Base-by-base conservation (phyloP, 257 asterid species). In the Buddleja alternifolia region DNA sequence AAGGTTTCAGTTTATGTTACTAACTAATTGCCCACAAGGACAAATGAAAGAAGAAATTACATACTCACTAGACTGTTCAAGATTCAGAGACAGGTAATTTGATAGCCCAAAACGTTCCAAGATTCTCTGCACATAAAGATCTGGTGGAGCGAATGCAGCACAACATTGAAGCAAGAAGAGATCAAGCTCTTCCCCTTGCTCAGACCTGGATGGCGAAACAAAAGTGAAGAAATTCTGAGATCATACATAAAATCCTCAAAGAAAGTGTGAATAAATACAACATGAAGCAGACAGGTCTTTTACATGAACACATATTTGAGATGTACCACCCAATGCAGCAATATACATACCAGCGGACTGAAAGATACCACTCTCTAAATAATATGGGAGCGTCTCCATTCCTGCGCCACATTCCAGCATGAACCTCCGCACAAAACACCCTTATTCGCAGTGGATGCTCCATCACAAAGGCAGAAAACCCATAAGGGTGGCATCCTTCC, bases 71-170 rank as follows among this genome's bases (percentile, higher is more conserved):
- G 93, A 74, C 77, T 79, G 95, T 67, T 87, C 96, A 69, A 85
- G 81, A 79, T 89, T 86, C 78, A 91, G 72, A 3, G 79, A 81
- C 67, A 86, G 84, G 77, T 89, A 94, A 74, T 75, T 75, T 50
- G 97, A 78, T 54, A 91, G 80, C 83, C 96, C 97, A 86, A 91
- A 94, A 60, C 99, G 99, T 71, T 84, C 97, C 64, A 94, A 57
- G 69, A 94, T 81, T 78, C 99, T 83, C 79, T 72, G 84, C 60
- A 90, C 80, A 81, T 58, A 94, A 54, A 73, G 86, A 77, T 94
- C 99, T 34, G 99, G 86, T 48, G 99, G 99, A 65, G 97, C 97
- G 70, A 91, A 81, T 29, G 97, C 91, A 77, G 96, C 99, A 87
- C 99, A 94, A 68, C 95, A 92, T 76, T 94, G 99, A 65, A 94